Evolutionary conservation across 371 early-diverging fungal genomes (phyloP), one percentile per base, ranked within the genome.

Genomic region (Apophysomyces elegans): DNA sequence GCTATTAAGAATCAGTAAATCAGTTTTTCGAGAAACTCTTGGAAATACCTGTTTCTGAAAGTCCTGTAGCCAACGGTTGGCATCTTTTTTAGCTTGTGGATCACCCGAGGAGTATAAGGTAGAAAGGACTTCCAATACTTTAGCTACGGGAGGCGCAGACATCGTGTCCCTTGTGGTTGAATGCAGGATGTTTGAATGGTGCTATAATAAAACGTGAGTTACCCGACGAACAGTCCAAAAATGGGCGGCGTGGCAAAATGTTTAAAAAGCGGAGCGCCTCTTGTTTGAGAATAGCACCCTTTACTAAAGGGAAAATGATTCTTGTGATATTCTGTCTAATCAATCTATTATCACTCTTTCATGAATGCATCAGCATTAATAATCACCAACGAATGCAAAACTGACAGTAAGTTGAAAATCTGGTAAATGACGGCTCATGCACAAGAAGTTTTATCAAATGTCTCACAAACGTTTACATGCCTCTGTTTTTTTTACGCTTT

Each of bases 21-120:
- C 37, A 1, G 12, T 37, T 13, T 21, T 2, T 12, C 12, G 21
- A 8, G 35, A 12, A 43, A 43, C 9, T 26, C 3, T 5, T 21
- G 9, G 32, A 39, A 26, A 13, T 84, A 94, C 96, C 84, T 90
- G 92, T 71, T 92, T 91, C 76, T 96, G 97, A 74, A 96, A 98
- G 58, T 78, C 79, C 69, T 92, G 87, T 58, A 98, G 84, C 95
- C 96, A 97, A 38, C 71, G 65, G 69, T 84, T 86, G 38, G 96
- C 96, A 65, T 91, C 81, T 64, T 84, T 80, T 61, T 83, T 87
- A 36, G 77, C 61, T 64, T 65, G 69, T 13, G 72, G 60, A 65
- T 83, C 78, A 7, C 62, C 65, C 4, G 72, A 57, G n/a, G 66
- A 68, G 59, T 84, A 84, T 36, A 85, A 66, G 26, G 79, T 66